Percentiles rank a stretch among this genome's conserved stretches.
These are phyloP conservation scores for Hyaloscypha hepaticicola DNA, from an alignment of 495 filamentous ascomycete genomes.

Conservation along the genomic window DNA sequence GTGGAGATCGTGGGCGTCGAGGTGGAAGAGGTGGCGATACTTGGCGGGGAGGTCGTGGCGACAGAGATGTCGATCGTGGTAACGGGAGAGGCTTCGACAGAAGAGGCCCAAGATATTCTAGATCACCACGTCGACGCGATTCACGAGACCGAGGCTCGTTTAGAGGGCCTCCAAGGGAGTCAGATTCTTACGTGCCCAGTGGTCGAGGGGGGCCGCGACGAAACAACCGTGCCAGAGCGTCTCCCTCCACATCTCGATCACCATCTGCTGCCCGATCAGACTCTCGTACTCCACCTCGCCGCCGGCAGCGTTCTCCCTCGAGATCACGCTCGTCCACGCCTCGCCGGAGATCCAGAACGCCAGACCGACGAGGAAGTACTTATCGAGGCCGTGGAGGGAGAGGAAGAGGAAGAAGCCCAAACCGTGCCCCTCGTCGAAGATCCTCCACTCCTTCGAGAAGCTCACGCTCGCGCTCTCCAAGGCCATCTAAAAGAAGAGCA, in stretches of 20 bases:
- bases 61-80: slow-evolving; percentile 29
- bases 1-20: slow-evolving; percentile 54
- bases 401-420: slow-evolving; percentile 28
- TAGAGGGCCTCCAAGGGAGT: slow-evolving; percentile 48
- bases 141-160: slow-evolving; percentile 44
- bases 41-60: slow-evolving; percentile 50
- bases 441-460: slow-evolving; percentile 9
- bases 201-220: slow-evolving; percentile 41
- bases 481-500: slow-evolving; percentile 23
- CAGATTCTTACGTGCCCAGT: slow-evolving; percentile 51
- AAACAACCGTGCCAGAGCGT: slow-evolving; percentile 35
- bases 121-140: slow-evolving; percentile 57
- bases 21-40: slow-evolving; percentile 58
- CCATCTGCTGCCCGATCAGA: slow-evolving; percentile 14
- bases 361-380: slow-evolving; percentile 22
- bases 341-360: slow-evolving; percentile 32
- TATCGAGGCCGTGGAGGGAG: slow-evolving; percentile 37
- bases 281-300: slow-evolving; percentile 44
- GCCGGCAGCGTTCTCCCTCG: slow-evolving; percentile 38
- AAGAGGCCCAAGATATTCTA: slow-evolving; percentile 53
- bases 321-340: slow-evolving; percentile 42
- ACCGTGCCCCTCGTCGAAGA: slow-evolving; percentile 26
- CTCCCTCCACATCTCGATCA: slow-evolving; percentile 31
- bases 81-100: slow-evolving; percentile 39
- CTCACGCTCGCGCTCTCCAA: slow-evolving; percentile 27